Evolutionary conservation across 768 basidiomycete species (phyloP).

Genomic region (Neoboletus subvelutipes): DNA sequence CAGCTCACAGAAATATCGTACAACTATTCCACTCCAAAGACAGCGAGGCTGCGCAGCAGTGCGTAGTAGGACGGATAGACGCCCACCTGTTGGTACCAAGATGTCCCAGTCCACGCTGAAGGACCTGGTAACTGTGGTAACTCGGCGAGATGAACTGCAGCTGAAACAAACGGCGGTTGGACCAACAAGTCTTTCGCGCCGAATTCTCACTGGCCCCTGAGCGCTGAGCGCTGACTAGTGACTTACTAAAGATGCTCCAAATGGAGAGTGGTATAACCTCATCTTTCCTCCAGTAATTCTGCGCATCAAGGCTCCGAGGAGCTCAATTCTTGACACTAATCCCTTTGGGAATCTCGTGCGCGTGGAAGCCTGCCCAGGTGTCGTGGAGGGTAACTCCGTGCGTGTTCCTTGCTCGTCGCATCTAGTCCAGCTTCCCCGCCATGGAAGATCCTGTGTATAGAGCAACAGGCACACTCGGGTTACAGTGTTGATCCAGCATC

Average conservation of each 20-base stretch:
- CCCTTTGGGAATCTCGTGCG: neutral
- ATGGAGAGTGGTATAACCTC: no score
- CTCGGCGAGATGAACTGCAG: neutral
- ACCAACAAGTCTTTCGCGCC: neutral
- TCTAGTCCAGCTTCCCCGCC: neutral
- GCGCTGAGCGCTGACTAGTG: no score
- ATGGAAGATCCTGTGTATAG: neutral
- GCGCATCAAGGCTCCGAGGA: neutral
- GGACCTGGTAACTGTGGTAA: neutral
- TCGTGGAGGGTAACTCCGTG: neutral
- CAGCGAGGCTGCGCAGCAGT: no score
- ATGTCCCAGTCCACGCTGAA: neutral
- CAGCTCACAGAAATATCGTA: neutral
- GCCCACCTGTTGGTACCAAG: neutral
- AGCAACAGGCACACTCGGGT: neutral
- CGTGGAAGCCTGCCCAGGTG: neutral
- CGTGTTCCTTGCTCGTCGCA: neutral
- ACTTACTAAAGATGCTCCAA: neutral
- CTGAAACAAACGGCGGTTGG: neutral
- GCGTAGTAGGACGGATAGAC: no score
- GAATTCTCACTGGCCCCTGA: neutral
- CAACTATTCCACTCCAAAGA: neutral
- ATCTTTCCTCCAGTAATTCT: no score
- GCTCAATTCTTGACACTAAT: neutral
- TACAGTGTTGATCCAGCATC: neutral